Conservation (phyloP, 1,139 yeast genomes). For the Taphrina communis region DNA sequence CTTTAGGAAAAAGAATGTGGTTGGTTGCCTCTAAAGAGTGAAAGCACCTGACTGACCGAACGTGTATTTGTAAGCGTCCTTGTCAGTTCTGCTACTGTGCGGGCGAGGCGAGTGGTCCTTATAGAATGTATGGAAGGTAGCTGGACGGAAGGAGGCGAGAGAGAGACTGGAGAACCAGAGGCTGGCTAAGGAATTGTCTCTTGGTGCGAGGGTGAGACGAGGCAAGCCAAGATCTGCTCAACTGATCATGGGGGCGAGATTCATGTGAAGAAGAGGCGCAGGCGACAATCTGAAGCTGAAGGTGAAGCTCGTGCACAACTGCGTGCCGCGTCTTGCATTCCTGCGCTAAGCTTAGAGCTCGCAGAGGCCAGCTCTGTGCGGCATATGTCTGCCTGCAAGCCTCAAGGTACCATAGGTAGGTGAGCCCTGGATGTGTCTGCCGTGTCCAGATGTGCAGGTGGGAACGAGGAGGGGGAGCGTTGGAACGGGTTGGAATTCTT, state of each 20-base stretch:
- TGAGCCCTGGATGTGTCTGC: too few relatives aligned
- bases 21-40: not conserved
- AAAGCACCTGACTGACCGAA: not conserved
- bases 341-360: not conserved
- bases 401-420: too few relatives aligned
- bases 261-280: not conserved
- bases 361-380: not conserved
- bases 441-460: too few relatives aligned
- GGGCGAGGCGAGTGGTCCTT: too few relatives aligned
- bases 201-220: not conserved
- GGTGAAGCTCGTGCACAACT: not conserved
- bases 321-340: not conserved
- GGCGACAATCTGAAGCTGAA: not conserved
- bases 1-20: conserved; percentile 9
- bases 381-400: too few relatives aligned
- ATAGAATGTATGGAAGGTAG: not conserved
- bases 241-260: not conserved
- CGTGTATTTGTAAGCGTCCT: not conserved
- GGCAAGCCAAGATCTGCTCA: not conserved
- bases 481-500: not conserved
- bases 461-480: too few relatives aligned
- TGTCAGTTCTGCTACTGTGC: not conserved
- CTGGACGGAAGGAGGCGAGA: not conserved
- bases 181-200: too few relatives aligned
- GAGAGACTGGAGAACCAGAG: not conserved